Conservation (phyloP, 1,284 basidiomycete species). For the Laetiporus sulphureus region DNA sequence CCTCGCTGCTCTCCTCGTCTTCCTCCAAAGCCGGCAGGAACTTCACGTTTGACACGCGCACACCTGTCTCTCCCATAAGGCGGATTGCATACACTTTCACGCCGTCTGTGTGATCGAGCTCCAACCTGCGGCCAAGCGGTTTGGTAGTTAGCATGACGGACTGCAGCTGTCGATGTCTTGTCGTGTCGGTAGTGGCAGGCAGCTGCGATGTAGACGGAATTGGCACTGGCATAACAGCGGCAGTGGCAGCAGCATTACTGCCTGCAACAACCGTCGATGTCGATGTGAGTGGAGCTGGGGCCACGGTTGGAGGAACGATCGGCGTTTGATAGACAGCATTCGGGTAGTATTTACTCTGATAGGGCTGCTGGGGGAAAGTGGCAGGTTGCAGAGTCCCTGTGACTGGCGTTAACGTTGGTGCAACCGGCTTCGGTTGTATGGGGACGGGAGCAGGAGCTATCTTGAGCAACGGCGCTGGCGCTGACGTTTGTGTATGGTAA, state of each 20-base stretch:
- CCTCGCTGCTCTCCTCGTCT: slow-evolving; percentile 29
- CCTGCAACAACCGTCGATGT: slow-evolving; percentile 5
- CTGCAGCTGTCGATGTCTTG: slow-evolving; percentile 21
- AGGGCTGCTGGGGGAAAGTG: slow-evolving; percentile 9
- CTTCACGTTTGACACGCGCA: slow-evolving; percentile 45
- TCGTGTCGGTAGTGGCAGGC: slow-evolving; percentile 29
- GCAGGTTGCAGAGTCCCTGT: slow-evolving; percentile 12
- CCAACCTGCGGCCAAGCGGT: slow-evolving; percentile 49
- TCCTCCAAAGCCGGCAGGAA: slow-evolving; percentile 47
- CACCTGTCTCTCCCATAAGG: slow-evolving; percentile 44
- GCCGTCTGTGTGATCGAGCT: slow-evolving; percentile 53
- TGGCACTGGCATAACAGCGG: slow-evolving; percentile 14
- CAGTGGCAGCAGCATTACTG: slow-evolving; percentile 10
- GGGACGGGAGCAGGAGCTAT: slow-evolving; percentile 9
- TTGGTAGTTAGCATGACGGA: slow-evolving; percentile 46
- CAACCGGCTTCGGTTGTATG: slow-evolving; percentile 3
- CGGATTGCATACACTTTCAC: slow-evolving; percentile 64
- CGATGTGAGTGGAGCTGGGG: too few relatives aligned
- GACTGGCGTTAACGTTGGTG: slow-evolving; percentile 8
- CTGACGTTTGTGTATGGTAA: slow-evolving; percentile 23
- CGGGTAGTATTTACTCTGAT: slow-evolving; percentile 40
- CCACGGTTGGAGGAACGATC: too few relatives aligned
- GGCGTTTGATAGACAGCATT: slow-evolving; percentile 38
- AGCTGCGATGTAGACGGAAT: slow-evolving; percentile 32
- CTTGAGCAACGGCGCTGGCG: slow-evolving; percentile 11